Evolutionary conservation across 228 moss, liverwort and hornwort genomes (phyloP), one percentile per base, ranked within the genome.

Genomic region (Sphagnum fallax): DNA sequence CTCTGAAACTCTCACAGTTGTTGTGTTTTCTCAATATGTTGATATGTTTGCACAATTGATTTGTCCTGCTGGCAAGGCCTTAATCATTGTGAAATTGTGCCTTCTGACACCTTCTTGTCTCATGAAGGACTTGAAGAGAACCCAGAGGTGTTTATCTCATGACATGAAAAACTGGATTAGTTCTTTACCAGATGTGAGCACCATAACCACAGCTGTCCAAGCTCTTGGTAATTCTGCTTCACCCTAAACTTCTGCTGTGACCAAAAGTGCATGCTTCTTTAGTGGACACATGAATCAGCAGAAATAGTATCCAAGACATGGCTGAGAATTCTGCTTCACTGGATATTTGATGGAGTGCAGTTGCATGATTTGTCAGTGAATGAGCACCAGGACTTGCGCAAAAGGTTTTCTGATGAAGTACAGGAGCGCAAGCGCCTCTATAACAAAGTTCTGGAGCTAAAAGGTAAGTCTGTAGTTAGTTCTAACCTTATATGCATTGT

Each of bases 401-500:
- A 62, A 61, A 93, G 84, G 64, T 93, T 89, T 68, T 87, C 84
- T 13, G 89, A 91, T 66, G 93, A 92, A 75, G 79, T 88, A 50
- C 80, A 72, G 15, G 93, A 92, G 77, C 84, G 96, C 66, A 83
- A 82, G 72, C 88, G 83, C n/a, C 89, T 97, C 0, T 97, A 97
- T 76, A 97, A 97, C 70, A 93, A 97, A 83, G 92, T 97, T 51
- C 86, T 97, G 2, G 96, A 97, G 71, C 61, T 97, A 57, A 93
- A 97, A 89, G 96, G 96, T 96, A 68, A 6, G 62, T 32, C 32
- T 32, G 32, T 32, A 2, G 32, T 32, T 32, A 32, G 32, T 32
- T 32, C 32, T 32, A 32, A 32, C 32, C 32, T 32, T 32, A 32
- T 32, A 32, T 32, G 32, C 5, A 4, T 16, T 47, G 18, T 32